phyloP scores from a whole-genome alignment of 352 stramenopile genomes.

The Phytophthora ohioensis region DNA sequence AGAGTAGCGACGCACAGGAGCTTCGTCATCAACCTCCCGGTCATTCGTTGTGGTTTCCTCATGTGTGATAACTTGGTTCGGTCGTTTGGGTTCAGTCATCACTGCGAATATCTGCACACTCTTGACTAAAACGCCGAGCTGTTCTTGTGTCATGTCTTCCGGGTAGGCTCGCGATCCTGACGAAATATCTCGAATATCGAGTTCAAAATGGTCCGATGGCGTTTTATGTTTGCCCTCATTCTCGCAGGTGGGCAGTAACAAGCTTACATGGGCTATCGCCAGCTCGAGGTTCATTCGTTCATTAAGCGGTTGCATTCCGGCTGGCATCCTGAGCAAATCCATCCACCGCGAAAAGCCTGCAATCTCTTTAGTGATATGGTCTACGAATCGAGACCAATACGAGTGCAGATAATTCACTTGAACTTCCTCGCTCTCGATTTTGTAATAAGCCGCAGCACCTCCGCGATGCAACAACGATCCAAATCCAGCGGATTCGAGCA shows the following conservation, averaged over 20 bases:
- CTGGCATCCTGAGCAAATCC: constrained; percentile 57
- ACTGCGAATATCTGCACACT: constrained; percentile 52
- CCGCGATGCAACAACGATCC: constrained; percentile 54
- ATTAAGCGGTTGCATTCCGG: constrained; percentile 36
- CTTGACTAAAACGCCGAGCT: constrained; percentile 55
- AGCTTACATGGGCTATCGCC: constrained; percentile 43
- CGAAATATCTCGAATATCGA: constrained; percentile 53
- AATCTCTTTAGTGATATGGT: constrained; percentile 71
- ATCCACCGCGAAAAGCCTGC: constrained; percentile 74
- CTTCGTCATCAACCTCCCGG: not conserved
- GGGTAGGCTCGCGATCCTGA: constrained; percentile 58
- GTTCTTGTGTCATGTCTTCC: constrained; percentile 51
- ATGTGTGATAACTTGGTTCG: constrained; percentile 1
- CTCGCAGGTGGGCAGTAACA: constrained; percentile 60
- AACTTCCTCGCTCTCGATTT: constrained; percentile 48
- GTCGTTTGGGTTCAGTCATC: constrained; percentile 26
- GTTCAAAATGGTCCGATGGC: constrained; percentile 63
- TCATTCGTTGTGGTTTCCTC: constrained; percentile 8
- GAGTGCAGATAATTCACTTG: constrained; percentile 71
- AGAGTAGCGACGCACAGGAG: constrained; percentile 8
- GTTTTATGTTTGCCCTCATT: constrained; percentile 46
- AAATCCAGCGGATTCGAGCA: constrained; percentile 58
- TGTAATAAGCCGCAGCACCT: constrained; percentile 52
- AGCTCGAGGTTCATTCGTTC: constrained; percentile 70
- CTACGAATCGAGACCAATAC: constrained; percentile 51